Conservation (phyloP, 1,284 basidiomycete species). For the Malassezia arunalokei region DNA sequence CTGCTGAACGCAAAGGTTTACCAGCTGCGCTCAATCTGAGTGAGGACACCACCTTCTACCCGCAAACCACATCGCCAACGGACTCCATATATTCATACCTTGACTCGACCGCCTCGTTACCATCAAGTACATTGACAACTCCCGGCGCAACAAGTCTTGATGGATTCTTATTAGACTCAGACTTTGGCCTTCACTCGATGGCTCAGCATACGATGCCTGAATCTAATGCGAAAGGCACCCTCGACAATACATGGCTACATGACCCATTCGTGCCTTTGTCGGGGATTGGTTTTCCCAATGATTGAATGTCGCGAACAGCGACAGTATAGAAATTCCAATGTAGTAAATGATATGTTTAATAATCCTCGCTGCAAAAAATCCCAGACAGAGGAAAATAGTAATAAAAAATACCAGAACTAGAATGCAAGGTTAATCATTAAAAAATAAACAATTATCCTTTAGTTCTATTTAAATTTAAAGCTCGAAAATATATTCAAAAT, state of each 20-base stretch:
- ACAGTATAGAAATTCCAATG: background rate
- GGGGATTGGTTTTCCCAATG: background rate
- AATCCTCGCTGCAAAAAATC: too few relatives aligned
- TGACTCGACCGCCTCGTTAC: background rate
- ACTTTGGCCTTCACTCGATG: too few relatives aligned
- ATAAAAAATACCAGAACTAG: too few relatives aligned
- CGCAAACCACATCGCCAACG: background rate
- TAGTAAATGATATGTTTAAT: background rate
- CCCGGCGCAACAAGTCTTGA: background rate
- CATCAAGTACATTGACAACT: background rate
- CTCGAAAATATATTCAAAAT: too few relatives aligned
- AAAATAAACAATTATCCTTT: background rate
- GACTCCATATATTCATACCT: background rate
- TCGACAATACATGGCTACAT: too few relatives aligned
- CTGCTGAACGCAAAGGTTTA: conserved; percentile 4
- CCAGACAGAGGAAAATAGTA: too few relatives aligned
- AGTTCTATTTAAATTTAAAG: background rate
- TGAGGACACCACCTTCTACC: background rate
- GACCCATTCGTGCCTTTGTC: too few relatives aligned
- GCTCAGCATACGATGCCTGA: too few relatives aligned
- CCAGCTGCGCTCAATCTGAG: conserved; percentile 6
- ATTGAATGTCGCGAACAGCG: background rate
- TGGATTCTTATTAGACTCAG: too few relatives aligned
- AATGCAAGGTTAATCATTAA: background rate
- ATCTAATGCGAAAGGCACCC: too few relatives aligned